Conservation (phyloP, 116 monocot species). For the Trichopus zeylanicus region DNA sequence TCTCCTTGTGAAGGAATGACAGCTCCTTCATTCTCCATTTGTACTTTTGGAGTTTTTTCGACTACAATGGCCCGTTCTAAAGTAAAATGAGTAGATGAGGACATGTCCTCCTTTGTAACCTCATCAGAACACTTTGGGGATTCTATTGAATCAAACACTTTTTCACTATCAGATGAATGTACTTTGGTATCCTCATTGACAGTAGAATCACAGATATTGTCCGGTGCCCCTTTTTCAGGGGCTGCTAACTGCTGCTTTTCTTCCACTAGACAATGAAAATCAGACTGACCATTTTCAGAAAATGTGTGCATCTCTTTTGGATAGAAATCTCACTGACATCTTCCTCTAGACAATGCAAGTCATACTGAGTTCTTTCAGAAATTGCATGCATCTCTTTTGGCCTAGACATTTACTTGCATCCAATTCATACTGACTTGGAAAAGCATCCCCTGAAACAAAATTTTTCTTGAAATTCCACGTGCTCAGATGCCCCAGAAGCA, state of each 20-base stretch:
- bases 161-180: slow-evolving; percentile 14
- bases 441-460: slow-evolving; percentile 2
- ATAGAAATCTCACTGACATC: no score
- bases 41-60: slow-evolving; percentile 8
- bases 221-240: no score
- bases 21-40: slow-evolving; percentile 10
- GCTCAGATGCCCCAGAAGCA: slow-evolving; percentile 9
- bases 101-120: slow-evolving; percentile 6
- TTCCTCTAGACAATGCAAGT: background rate
- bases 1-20: background rate
- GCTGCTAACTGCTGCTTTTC: slow-evolving; percentile 10
- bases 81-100: slow-evolving; percentile 3
- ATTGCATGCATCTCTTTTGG: background rate
- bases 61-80: slow-evolving; percentile 14
- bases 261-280: no score
- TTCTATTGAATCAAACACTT: slow-evolving; percentile 11
- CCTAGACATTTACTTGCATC: slow-evolving; percentile 7
- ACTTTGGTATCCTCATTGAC: slow-evolving; percentile 1
- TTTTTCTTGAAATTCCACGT: slow-evolving; percentile 19
- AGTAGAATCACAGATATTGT: no score
- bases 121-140: background rate
- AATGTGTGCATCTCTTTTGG: no score
- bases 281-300: no score
- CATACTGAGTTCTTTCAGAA: slow-evolving; percentile 1
- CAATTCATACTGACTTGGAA: slow-evolving; percentile 1